Base-by-base conservation (phyloP, 2,329 filamentous ascomycete genomes). In the Colletotrichum destructivum region DNA sequence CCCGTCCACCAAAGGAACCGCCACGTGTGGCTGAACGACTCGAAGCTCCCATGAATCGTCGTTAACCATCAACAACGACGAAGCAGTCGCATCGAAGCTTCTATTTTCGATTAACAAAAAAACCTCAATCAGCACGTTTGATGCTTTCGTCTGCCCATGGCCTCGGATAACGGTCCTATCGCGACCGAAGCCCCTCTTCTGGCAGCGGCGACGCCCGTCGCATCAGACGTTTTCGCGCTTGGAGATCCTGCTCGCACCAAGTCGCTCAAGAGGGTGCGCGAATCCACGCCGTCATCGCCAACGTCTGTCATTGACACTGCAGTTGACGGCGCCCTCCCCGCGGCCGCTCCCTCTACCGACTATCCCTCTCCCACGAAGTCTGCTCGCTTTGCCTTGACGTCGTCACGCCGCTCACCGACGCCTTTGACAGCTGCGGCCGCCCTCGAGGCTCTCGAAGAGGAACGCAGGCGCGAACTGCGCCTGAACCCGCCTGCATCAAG, bases 371-470 rank as follows among this genome's bases (percentile, higher is more conserved):
- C 88, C 6, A 83, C 85, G 62, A 90, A 90, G 78, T 82, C 87
- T 60, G 87, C 87, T 66, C 86, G 88, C 38, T 81, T 89, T 26
- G 85, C 84, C 57, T 75, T 85, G 75, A 76, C 69, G 7, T 55
- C 82, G 63, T 81, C 82, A 46, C 81, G 82, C 71, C 82, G 82
- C 69, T 84, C 86, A 16, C 83, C 86, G 54, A 79, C 84, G 69
- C 82, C 85, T 57, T 79, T 89, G 73, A 88, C 88, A 23, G 69
- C 69, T 26, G 69, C 65, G 38, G 69, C 65, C 16, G 88, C 84
- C 74, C 87, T 87, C 46, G 87, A 86, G 67, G 88, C 87, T 62
- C 79, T 88, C 47, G 87, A 87, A 74, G 88, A 90, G 77, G 85
- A 88, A 77, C 83, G 84, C 73, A 84, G 84, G 59, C 84, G 83